phyloP scores from a whole-genome alignment of 495 filamentous ascomycete genomes.

The Mytilinidion resinicola region DNA sequence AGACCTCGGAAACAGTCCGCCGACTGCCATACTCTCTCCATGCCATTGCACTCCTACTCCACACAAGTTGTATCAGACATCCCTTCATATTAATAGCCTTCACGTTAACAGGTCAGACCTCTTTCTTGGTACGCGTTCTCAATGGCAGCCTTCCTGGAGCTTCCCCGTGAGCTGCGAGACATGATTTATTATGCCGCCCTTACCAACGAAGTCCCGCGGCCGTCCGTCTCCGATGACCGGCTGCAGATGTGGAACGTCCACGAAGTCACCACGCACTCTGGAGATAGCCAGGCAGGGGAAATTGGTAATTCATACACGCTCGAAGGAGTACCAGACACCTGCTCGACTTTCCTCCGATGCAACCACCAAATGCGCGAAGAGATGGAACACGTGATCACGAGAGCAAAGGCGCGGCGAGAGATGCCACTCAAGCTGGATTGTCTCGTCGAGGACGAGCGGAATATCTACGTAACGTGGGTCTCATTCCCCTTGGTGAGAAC shows the following conservation, averaged over 20 bases:
- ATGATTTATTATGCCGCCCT: conserved; percentile 16
- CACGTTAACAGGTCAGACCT: no score
- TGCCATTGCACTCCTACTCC: no score
- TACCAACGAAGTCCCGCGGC: conserved; percentile 8
- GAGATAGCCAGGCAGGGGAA: conserved; percentile 3
- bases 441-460: conserved; percentile 18
- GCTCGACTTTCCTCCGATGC: conserved; percentile 10
- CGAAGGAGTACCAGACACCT: conserved; percentile 9
- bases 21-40: no score
- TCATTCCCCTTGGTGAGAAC: conserved; percentile 19
- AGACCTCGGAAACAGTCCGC: no score
- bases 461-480: conserved; percentile 23
- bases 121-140: background rate
- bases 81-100: background rate
- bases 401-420: conserved; percentile 3
- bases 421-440: conserved; percentile 20
- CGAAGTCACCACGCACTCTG: conserved; percentile 6
- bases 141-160: conserved; percentile 16
- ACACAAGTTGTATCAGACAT: no score
- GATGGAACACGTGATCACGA: conserved; percentile 7
- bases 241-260: conserved; percentile 10
- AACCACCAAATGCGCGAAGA: conserved; percentile 19
- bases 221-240: conserved; percentile 9
- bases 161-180: conserved; percentile 25
- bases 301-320: conserved; percentile 18